Percentiles rank a stretch among this genome's conserved stretches.
Conservation (phyloP, 129 eudicot genomes). For the Ambrosia trifida region DNA sequence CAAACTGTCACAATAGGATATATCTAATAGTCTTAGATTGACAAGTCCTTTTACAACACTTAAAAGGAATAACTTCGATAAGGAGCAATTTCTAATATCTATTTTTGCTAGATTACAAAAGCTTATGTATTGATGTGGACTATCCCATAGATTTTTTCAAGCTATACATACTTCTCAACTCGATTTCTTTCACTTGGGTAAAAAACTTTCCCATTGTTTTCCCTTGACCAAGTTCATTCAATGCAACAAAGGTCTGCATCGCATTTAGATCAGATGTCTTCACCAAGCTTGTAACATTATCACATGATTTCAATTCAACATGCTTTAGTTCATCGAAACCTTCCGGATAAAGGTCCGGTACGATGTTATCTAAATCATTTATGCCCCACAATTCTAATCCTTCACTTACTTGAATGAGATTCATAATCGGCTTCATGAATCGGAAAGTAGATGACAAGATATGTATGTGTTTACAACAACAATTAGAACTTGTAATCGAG, state of each 20-base stretch:
- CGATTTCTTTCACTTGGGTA: background rate
- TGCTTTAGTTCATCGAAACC: too few species aligned
- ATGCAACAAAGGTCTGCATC: background rate
- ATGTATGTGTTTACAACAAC: background rate
- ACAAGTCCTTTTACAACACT: slow-evolving; percentile 7
- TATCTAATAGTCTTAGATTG: background rate
- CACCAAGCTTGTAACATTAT: slow-evolving; percentile 10
- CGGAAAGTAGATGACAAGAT: background rate
- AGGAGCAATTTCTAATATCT: background rate
- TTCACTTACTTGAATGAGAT: background rate
- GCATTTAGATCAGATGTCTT: background rate
- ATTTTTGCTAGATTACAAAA: background rate
- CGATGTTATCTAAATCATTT: background rate
- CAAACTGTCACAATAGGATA: background rate
- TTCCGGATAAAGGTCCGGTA: background rate
- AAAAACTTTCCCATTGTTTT: too few species aligned
- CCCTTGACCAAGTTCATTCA: background rate
- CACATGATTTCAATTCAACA: background rate
- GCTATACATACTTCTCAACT: rapidly evolving
- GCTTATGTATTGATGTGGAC: slow-evolving; percentile 14
- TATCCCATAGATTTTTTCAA: slow-evolving; percentile 4
- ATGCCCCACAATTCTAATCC: background rate
- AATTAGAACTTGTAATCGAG: too few species aligned
- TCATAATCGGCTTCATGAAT: background rate
- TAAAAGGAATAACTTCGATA: background rate